Base-by-base conservation (phyloP, 495 filamentous ascomycete species). In the Hypoxylon fragiforme region DNA sequence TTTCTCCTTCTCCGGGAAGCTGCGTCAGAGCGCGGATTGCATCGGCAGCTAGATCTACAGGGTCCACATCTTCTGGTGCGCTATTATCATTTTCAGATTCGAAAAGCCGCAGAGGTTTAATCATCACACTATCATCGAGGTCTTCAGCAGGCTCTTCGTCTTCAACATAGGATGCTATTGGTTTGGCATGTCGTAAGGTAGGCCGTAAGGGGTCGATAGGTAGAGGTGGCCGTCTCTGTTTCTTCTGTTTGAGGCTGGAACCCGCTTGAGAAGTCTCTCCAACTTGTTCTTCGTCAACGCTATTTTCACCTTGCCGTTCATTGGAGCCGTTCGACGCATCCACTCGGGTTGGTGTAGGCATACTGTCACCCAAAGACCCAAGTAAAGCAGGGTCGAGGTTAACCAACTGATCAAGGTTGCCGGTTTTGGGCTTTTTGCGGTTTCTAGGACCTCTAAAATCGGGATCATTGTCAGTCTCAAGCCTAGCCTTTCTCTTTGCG, bases 381-480 rank as follows among this genome's bases (percentile, higher is more conserved):
- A 67, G 58, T 44, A 67, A 39, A 8, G 65, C 65, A 9, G 65
- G 75, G 40, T 73, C 68, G 7, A 76, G 47, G 12, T 67, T 67
- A 21, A 65, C 49, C 5, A 67, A 35, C 31, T 68, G 65, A n/a
- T 63, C 60, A n/a, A 68, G 39, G 31, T 68, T 65, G 26, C 62
- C 65, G 12, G 59, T 66, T 42, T 53, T 73, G 2, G 67, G 62
- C 47, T 65, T 72, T 54, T 76, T 79, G 13, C 63, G 57, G 12
- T 73, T 68, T 7, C 41, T 65, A 1, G 74, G 66, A 3, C 51
- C 65, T 15, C 60, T 57, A 40, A 77, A 79, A 35, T 79, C 76
- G 2, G 76, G 76, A 40, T 79, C 76, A n/a, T 74, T 45, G 24
- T 77, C 66, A 4, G 67, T 70, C 38, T 77, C 75, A 12, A 70